Evolutionary conservation across 805 yeast species (phyloP).

Genomic region (Blastobotrys peoriensis): DNA sequence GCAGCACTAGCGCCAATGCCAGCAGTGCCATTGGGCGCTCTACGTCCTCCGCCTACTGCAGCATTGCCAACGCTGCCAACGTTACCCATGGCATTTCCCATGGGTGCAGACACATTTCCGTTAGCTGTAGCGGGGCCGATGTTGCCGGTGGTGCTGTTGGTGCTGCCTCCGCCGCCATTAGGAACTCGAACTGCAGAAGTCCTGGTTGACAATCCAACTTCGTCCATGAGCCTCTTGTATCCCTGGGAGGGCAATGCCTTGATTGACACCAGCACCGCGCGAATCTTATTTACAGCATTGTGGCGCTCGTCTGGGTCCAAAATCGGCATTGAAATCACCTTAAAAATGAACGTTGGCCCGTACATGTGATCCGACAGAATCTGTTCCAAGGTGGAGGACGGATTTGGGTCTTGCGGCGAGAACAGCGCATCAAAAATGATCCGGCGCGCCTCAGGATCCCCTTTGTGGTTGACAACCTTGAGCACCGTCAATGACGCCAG

Average conservation of each 20-base stretch:
- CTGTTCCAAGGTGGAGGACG: conserved; percentile 46
- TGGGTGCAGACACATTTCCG: no score
- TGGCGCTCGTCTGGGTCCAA: conserved; percentile 51
- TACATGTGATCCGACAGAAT: conserved; percentile 62
- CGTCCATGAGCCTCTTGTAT: conserved; percentile 83
- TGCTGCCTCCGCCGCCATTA: conserved; percentile 10
- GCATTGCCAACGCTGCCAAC: no score
- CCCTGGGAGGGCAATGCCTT: conserved; percentile 54
- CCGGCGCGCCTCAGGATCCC: conserved; percentile 56
- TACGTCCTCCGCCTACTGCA: no score
- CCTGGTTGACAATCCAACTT: conserved; percentile 58
- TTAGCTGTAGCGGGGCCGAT: no score
- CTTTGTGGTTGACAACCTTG: conserved; percentile 67
- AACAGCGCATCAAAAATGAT: conserved; percentile 60
- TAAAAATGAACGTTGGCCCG: conserved; percentile 74
- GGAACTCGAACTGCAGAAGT: conserved; percentile 2
- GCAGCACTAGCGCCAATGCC: no score
- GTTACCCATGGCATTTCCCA: no score
- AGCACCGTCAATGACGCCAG: conserved; percentile 77
- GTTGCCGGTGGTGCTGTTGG: no score
- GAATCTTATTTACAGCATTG: conserved; percentile 54
- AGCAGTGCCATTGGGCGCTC: no score
- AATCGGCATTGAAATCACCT: conserved; percentile 68
- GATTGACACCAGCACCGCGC: conserved; percentile 54
- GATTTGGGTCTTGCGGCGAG: conserved; percentile 23